Base-by-base conservation (phyloP, 768 basidiomycete genomes). In the Lentinula sp. region DNA sequence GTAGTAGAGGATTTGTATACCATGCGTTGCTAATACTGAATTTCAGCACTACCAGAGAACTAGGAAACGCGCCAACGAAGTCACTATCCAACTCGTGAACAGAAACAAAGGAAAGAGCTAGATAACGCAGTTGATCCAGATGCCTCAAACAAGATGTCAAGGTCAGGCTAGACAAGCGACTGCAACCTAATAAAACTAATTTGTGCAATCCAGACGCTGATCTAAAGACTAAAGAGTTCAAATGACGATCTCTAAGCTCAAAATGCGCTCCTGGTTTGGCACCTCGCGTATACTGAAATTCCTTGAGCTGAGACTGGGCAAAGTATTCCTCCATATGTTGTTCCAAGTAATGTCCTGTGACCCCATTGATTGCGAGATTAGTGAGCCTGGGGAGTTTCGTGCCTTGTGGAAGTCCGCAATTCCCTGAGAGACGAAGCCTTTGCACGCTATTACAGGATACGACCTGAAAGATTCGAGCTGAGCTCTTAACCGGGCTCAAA, bases 261-360 rank as follows among this genome's bases (percentile, higher is more conserved):
- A 76, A 77, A 36, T n/a, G 6, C 5, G 42, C 43, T 15, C 68
- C 75, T 43, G 75, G 65, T 41, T 68, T 61, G 55, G 74, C 67
- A 12, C 70, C 72, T 52, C 71, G 76, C 10, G 66, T 64, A 55
- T 77, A 74, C 18, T 61, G 61, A 64, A 80, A 79, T 15, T 71
- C 67, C 20, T 72, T 65, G 16, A 80, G 68, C n/a, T 53, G 64
- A 13, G 71, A 68, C 18, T 56, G 61, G 7, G 68, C 65, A 63
- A 77, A 74, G 45, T 63, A 60, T 9, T 66, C 51, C 32, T 67
- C 57, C 36, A 77, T 62, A 53, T 61, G 65, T 43, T 64, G 63
- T 61, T 79, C 76, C 58, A 79, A 72, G 41, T 68, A 65, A 54
- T 71, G 76, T 46, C 72, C 73, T 16, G 71, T 73, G 36, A 76